Percentiles rank a stretch among this genome's conserved stretches.
Evolutionary conservation across 1,284 basidiomycete species (phyloP).

Genomic region (Pyrrhoderma noxium): DNA sequence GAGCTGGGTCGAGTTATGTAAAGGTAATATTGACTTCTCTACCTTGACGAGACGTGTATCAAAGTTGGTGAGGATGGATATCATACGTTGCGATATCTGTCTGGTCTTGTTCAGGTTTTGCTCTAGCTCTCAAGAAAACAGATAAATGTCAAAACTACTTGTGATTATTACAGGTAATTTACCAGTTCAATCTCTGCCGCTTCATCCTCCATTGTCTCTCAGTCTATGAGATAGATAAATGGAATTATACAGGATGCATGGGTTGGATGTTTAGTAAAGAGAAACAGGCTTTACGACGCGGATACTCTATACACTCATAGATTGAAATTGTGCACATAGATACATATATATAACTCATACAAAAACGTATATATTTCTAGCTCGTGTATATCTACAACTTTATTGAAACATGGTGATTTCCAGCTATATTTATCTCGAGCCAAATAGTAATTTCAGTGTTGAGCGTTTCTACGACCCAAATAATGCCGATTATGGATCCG

Average conservation of each 20-base stretch:
- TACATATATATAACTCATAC: no score
- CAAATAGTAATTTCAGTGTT: no score
- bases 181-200: slow-evolving; percentile 72
- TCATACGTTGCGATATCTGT: slow-evolving; percentile 77
- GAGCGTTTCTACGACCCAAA: no score
- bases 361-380: no score
- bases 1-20: slow-evolving; percentile 69
- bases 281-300: no score
- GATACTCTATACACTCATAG: no score
- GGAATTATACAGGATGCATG: neutral
- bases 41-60: slow-evolving; percentile 70
- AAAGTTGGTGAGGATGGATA: slow-evolving; percentile 69
- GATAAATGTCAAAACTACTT: slow-evolving; percentile 7
- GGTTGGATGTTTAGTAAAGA: no score
- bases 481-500: no score
- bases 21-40: slow-evolving; percentile 72
- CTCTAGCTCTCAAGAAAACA: slow-evolving; percentile 48
- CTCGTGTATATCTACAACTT: no score
- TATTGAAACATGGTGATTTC: no score
- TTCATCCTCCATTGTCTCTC: slow-evolving; percentile 62
- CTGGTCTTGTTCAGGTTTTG: slow-evolving; percentile 79
- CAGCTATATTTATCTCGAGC: no score
- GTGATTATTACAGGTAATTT: neutral
- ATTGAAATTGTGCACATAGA: no score
- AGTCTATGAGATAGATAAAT: neutral